Percentiles rank a stretch among this genome's conserved stretches.
Evolutionary conservation across 2,329 filamentous ascomycete species (phyloP).

Genomic region (Verticillium nubilum): DNA sequence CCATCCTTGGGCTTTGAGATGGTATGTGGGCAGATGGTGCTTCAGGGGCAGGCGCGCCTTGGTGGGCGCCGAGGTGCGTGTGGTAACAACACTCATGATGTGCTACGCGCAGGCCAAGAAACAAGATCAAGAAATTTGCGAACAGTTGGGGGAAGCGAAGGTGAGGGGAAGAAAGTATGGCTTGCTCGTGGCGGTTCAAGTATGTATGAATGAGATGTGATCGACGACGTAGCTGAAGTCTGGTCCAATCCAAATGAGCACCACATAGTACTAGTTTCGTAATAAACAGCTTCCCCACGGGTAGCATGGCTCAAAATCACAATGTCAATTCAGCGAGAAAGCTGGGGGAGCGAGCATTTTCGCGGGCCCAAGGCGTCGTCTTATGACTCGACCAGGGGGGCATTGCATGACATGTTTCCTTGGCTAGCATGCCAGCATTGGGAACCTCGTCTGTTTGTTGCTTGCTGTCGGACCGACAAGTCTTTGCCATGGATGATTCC

Average conservation of each 20-base stretch:
- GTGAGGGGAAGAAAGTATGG: neutral
- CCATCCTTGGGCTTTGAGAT: slow-evolving; percentile 21
- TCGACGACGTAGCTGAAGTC: neutral
- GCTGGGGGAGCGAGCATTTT: neutral
- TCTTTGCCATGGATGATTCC: neutral
- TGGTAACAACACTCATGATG: neutral
- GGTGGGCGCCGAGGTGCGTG: neutral
- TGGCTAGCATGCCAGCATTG: neutral
- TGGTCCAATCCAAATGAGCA: neutral
- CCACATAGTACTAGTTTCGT: neutral
- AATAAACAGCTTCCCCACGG: neutral
- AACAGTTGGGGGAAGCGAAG: neutral
- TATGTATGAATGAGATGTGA: neutral
- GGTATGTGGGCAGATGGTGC: neutral
- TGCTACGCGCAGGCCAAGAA: neutral
- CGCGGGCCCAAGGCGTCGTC: neutral
- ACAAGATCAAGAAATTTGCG: no score
- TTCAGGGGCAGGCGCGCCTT: neutral
- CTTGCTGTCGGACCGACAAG: slow-evolving; percentile 1
- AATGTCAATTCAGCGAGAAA: neutral
- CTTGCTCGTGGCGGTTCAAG: neutral
- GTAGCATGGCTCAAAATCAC: neutral
- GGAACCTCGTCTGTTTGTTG: neutral
- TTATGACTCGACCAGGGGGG: neutral
- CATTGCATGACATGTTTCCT: neutral